Evolutionary conservation across 2,329 filamentous ascomycete species (phyloP), one percentile per base, ranked within the genome.

Genomic region (Colletotrichum sp.): DNA sequence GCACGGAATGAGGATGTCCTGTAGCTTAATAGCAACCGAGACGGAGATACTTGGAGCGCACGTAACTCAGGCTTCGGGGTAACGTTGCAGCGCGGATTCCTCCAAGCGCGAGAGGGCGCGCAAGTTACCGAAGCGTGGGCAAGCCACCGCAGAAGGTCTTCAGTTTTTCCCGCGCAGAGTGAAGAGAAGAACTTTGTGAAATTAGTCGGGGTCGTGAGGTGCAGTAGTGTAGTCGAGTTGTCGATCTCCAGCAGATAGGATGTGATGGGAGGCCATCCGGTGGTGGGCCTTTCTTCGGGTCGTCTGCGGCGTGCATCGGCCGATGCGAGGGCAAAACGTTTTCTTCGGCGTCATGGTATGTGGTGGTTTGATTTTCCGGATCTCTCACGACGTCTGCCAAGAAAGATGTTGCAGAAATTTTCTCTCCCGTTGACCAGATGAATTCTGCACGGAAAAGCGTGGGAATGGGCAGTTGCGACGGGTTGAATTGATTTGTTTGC

Each of bases 271-370:
- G 38, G 38, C 38, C 18, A 47, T 47, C 16, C 2, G 24, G 24
- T 34, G 18, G 18, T 59, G 64, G 58, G 70, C n/a, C 27, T 29
- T 72, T 57, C 65, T 69, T 68, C 70, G 65, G 70, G n/a, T 21
- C 15, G 34, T 58, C 57, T 72, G 58, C 65, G 64, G 70, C 29
- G 65, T 47, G 55, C n/a, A 57, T 68, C 31, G 55, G 63, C 43
- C 27, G 38, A 64, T 31, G 62, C 29, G 38, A 47, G 27, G 18
- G 29, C 27, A 27, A 55, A 24, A 15, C 12, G 16, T 58, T 27
- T 55, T 24, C 31, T 66, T 31, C 43, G 47, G 24, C 27, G 43
- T 34, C 13, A 36, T 34, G 43, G 13, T 21, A 13, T 18, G 13
- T 38, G 18, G n/a, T 11, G 8, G 34, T 29, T 27, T 34, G 51